phyloP scores from a whole-genome alignment of 2,329 filamentous ascomycete genomes.

The Fusarium sp. region DNA sequence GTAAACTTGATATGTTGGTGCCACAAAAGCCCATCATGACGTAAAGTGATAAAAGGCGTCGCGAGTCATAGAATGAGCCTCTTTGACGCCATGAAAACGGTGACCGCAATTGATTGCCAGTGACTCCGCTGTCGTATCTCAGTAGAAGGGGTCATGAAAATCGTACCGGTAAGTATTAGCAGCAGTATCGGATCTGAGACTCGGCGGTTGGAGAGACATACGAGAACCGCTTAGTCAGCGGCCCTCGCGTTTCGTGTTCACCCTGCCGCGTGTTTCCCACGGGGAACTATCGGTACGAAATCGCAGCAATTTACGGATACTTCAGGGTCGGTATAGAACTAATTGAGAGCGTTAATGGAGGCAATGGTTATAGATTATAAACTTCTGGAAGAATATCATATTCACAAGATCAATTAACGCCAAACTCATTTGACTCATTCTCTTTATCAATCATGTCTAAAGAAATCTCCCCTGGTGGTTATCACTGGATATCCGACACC shows the following conservation, averaged over 20 bases:
- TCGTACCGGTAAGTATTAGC: background rate
- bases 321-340: background rate
- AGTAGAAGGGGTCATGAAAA: background rate
- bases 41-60: background rate
- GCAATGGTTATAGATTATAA: background rate
- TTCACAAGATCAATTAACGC: background rate
- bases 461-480: background rate
- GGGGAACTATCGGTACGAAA: background rate
- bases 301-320: background rate
- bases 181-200: background rate
- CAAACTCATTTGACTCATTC: background rate
- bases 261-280: background rate
- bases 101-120: accelerated
- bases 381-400: accelerated
- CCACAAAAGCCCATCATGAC: background rate
- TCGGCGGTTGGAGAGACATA: accelerated
- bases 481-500: background rate
- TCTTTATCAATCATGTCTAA: background rate
- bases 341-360: background rate
- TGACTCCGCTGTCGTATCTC: background rate
- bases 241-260: background rate
- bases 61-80: accelerated
- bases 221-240: background rate
- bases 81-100: background rate
- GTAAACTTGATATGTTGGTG: background rate